phyloP scores from a whole-genome alignment of 2,329 filamentous ascomycete species.

The Clonostachys rosea region DNA sequence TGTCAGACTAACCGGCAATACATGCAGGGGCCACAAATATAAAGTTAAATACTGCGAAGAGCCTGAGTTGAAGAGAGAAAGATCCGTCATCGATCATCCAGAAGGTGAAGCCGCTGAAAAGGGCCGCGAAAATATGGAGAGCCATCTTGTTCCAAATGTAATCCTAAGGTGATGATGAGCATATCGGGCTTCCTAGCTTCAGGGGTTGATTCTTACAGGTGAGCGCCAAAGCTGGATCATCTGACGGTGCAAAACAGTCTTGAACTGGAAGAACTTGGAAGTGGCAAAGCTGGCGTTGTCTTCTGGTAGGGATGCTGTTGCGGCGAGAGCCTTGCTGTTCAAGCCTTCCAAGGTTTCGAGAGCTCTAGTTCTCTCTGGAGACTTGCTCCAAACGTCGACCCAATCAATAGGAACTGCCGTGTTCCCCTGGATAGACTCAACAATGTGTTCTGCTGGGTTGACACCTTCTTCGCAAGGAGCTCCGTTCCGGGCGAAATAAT shows the following conservation, averaged over 20 bases:
- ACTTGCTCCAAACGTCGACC: conserved; percentile 57
- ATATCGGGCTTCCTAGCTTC: no score
- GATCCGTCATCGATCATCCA: conserved; percentile 38
- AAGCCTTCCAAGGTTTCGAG: conserved; percentile 49
- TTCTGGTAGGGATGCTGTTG: not conserved
- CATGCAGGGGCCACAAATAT: conserved; percentile 25
- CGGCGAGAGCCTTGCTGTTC: conserved; percentile 40
- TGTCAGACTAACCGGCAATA: conserved; percentile 24
- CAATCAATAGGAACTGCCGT: conserved; percentile 30
- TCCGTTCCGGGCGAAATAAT: conserved; percentile 45
- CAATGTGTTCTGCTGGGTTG: conserved; percentile 37
- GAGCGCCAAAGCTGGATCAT: conserved; percentile 15
- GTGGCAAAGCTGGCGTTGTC: conserved; percentile 31
- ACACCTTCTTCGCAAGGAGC: conserved; percentile 30
- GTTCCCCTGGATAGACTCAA: conserved; percentile 38
- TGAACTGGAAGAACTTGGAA: conserved; percentile 29
- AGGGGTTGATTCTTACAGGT: conserved; percentile 4
- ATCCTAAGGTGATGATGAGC: conserved; percentile 2
- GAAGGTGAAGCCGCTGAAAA: conserved; percentile 44
- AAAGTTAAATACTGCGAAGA: conserved; percentile 48
- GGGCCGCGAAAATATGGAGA: conserved; percentile 34
- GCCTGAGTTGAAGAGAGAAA: conserved; percentile 29
- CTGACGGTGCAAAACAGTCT: conserved; percentile 18
- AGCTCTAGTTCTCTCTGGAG: conserved; percentile 42
- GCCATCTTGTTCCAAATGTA: conserved; percentile 18